Percentiles rank a stretch among this genome's conserved stretches.
These are phyloP conservation scores for Apiospora hydei DNA, from an alignment of 2,329 filamentous ascomycete genomes.

Conservation along the genomic window DNA sequence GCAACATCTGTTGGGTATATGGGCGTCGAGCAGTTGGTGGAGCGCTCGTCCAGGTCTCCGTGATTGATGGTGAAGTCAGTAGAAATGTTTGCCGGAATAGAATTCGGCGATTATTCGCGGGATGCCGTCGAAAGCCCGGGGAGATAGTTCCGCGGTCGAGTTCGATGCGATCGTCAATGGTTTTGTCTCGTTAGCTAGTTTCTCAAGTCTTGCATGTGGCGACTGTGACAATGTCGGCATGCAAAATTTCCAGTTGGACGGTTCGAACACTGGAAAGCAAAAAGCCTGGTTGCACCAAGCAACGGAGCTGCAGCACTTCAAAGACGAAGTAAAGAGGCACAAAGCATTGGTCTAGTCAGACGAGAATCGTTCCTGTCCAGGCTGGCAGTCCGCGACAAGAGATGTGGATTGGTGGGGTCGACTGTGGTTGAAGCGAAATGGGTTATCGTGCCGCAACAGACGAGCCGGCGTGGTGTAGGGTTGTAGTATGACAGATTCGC, in stretches of 20 bases:
- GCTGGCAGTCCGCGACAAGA: background rate
- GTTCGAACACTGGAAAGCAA: background rate
- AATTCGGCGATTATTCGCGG: background rate
- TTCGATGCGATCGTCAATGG: constrained; percentile 4
- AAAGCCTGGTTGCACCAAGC: background rate
- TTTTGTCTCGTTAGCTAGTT: background rate
- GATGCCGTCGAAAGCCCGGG: background rate
- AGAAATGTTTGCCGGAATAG: background rate
- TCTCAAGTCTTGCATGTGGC: background rate
- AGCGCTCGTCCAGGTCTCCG: background rate
- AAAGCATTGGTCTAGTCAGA: constrained; percentile 4
- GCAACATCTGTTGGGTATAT: constrained; percentile 24
- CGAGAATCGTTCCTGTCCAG: background rate
- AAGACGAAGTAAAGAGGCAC: background rate
- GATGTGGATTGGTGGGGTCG: constrained; percentile 9
- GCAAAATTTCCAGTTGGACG: background rate
- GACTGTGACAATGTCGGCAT: background rate
- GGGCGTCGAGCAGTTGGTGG: background rate
- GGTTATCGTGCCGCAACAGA: constrained; percentile 10
- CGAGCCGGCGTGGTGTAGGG: background rate
- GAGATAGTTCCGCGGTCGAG: background rate
- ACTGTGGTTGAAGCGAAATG: background rate
- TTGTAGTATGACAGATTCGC: constrained; percentile 13
- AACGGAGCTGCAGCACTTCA: background rate
- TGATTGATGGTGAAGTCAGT: background rate